These are phyloP conservation scores for Xylariales sp. DNA, from an alignment of 2,329 filamentous ascomycete species.

Conservation along the genomic window DNA sequence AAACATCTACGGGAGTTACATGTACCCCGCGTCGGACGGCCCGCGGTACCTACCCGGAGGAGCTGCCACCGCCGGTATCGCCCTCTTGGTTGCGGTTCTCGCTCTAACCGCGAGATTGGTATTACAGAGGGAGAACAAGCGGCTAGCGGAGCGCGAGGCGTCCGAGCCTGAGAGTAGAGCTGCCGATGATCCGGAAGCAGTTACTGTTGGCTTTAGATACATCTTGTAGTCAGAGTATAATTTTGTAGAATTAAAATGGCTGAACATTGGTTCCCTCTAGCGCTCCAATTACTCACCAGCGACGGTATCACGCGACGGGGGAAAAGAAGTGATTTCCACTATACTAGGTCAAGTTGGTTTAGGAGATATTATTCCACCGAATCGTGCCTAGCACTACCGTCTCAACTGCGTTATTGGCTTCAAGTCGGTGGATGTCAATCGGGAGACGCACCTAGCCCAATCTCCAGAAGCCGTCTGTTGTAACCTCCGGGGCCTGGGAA, in stretches of 20 bases:
- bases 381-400: neutral
- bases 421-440: neutral
- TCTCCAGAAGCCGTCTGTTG: neutral
- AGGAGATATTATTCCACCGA: neutral
- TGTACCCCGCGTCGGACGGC: constrained; percentile 57
- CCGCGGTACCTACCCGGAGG: constrained; percentile 65
- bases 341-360: neutral
- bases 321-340: neutral
- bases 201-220: constrained; percentile 43
- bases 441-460: neutral
- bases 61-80: constrained; percentile 70
- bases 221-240: constrained; percentile 38
- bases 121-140: constrained; percentile 69
- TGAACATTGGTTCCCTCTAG: neutral
- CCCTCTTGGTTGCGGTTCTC: constrained; percentile 67
- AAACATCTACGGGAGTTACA: constrained; percentile 60
- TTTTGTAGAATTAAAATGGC: neutral
- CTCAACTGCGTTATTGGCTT: neutral
- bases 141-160: constrained; percentile 62
- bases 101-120: constrained; percentile 65
- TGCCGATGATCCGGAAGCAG: constrained; percentile 25
- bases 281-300: neutral
- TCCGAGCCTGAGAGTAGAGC: constrained; percentile 39
- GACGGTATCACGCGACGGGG: neutral
- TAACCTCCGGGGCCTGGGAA: neutral